Percentiles rank a stretch among this genome's conserved stretches.
phyloP scores from a whole-genome alignment of 2,329 filamentous ascomycete genomes.

The Teratosphaeriaceae sp. region DNA sequence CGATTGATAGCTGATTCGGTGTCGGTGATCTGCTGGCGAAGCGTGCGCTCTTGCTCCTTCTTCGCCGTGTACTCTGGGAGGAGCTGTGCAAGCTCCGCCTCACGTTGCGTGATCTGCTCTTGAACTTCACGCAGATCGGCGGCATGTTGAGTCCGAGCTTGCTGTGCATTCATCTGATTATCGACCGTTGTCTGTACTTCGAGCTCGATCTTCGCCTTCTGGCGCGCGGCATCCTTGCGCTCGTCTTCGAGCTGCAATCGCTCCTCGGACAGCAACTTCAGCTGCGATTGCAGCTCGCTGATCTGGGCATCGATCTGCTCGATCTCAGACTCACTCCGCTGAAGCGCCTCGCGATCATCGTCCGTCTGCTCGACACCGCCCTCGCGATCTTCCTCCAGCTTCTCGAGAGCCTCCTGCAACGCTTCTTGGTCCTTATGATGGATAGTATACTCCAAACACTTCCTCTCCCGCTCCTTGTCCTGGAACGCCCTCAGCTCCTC shows the following conservation, averaged over 20 bases:
- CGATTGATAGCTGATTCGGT: slow-evolving; percentile 69
- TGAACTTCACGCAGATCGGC: slow-evolving; percentile 66
- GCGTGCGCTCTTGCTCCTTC: slow-evolving; percentile 63
- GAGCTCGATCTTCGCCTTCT: slow-evolving; percentile 78
- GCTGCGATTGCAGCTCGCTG: slow-evolving; percentile 69
- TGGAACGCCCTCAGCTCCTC: slow-evolving; percentile 91
- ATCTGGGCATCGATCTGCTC: slow-evolving; percentile 71
- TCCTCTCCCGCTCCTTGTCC: slow-evolving; percentile 85
- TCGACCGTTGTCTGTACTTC: slow-evolving; percentile 77
- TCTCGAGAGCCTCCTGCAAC: slow-evolving; percentile 69
- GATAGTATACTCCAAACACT: slow-evolving; percentile 91
- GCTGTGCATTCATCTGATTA: slow-evolving; percentile 70
- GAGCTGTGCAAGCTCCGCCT: slow-evolving; percentile 68
- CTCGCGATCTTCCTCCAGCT: slow-evolving; percentile 73
- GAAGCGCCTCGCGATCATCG: slow-evolving; percentile 67
- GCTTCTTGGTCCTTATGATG: slow-evolving; percentile 83
- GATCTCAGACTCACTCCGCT: slow-evolving; percentile 67
- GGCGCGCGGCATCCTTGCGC: slow-evolving; percentile 70
- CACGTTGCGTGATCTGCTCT: slow-evolving; percentile 65
- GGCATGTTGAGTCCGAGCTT: slow-evolving; percentile 64
- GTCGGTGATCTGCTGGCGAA: slow-evolving; percentile 66
- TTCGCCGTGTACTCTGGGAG: slow-evolving; percentile 68
- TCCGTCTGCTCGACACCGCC: slow-evolving; percentile 81
- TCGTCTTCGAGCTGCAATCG: slow-evolving; percentile 85
- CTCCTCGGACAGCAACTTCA: slow-evolving; percentile 79